Conservation (phyloP, 2,329 filamentous ascomycete genomes). For the Diaporthe velutina region DNA sequence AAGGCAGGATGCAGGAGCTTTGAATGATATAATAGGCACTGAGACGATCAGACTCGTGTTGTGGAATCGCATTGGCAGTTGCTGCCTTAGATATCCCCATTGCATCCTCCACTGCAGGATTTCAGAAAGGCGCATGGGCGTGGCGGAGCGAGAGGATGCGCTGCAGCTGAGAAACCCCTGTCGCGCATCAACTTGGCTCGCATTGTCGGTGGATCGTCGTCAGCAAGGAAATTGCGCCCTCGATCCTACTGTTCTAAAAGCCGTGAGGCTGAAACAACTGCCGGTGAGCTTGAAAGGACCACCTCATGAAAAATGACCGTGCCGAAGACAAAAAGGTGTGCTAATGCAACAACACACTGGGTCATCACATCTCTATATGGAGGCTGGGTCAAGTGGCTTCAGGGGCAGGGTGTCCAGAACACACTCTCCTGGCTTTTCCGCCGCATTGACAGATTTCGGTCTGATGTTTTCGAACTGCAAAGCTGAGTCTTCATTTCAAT, state of each 20-base stretch:
- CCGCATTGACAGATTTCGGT: no score
- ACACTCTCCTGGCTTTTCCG: no score
- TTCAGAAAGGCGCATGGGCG: not conserved
- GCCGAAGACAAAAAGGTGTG: not conserved
- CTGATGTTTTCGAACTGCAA: no score
- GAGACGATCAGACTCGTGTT: not conserved
- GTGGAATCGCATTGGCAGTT: not conserved
- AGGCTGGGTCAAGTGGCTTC: not conserved
- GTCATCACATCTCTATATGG: not conserved
- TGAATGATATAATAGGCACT: not conserved
- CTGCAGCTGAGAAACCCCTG: not conserved
- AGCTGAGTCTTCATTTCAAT: no score
- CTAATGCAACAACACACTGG: not conserved
- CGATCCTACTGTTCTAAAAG: not conserved
- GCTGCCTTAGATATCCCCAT: not conserved
- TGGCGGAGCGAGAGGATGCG: not conserved
- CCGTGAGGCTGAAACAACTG: conserved; percentile 2
- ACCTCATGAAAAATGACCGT: not conserved
- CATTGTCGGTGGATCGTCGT: not conserved
- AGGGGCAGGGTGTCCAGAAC: not conserved
- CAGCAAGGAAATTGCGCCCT: not conserved
- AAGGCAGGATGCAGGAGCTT: no score
- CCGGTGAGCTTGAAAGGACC: not conserved
- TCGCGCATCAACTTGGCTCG: not conserved
- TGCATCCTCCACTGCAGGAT: not conserved